Evolutionary conservation across 306 rosid species (phyloP).

Genomic region (Canavalia gladiata): DNA sequence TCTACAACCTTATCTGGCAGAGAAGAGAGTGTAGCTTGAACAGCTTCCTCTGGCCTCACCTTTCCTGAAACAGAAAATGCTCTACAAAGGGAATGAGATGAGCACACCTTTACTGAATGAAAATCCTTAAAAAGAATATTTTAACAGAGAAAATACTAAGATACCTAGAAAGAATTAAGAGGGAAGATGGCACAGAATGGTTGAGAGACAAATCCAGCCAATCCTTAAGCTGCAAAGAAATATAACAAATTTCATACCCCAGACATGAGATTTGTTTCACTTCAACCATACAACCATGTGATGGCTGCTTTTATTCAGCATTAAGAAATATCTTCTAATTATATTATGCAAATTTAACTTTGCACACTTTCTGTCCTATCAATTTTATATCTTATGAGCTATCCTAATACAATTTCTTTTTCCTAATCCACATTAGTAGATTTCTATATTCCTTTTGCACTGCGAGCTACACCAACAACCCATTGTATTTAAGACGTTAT

Average conservation of each 20-base stretch:
- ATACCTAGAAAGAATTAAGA: conserved; percentile 91
- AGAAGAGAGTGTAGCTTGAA: conserved; percentile 84
- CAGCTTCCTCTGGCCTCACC: conserved; percentile 79
- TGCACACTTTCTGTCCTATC: neutral
- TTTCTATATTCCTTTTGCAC: conserved; percentile 23
- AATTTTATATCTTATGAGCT: neutral
- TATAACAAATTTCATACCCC: conserved; percentile 15
- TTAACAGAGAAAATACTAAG: conserved; percentile 36
- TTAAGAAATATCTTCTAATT: conserved; percentile 24
- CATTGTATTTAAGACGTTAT: neutral
- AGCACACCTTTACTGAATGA: conserved; percentile 20
- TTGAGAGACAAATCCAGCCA: conserved; percentile 95
- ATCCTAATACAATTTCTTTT: conserved; percentile 3
- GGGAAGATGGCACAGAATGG: conserved; percentile 84
- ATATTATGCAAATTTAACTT: neutral
- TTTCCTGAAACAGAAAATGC: conserved; percentile 81
- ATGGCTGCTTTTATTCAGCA: conserved; percentile 25
- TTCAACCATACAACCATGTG: conserved; percentile 23
- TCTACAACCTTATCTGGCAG: conserved; percentile 92
- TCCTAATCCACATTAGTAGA: neutral
- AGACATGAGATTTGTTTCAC: conserved; percentile 26
- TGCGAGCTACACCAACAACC: conserved; percentile 15
- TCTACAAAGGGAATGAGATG: conserved; percentile 57
- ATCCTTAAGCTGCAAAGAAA: conserved; percentile 72
- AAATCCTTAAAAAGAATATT: conserved; percentile 20